phyloP scores from a whole-genome alignment of 352 stramenopile species.

The Globisporangium nagaii region DNA sequence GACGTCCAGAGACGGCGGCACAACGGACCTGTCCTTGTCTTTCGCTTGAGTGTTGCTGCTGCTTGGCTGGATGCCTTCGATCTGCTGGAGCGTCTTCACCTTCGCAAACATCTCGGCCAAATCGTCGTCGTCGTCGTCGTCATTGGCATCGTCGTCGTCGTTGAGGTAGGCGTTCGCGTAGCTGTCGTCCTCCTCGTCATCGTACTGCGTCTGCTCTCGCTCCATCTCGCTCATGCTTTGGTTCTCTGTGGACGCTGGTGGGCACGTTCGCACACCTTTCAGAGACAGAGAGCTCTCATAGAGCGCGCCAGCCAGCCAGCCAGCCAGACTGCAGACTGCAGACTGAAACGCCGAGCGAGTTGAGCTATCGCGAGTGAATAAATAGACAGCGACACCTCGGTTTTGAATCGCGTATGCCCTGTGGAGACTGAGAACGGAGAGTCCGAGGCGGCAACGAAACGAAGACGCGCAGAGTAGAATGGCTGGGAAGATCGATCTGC shows the following conservation, averaged over 20 bases:
- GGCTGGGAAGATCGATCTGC: constrained; percentile 22
- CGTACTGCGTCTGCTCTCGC: constrained; percentile 9
- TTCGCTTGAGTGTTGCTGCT: neutral
- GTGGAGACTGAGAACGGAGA: too few relatives aligned
- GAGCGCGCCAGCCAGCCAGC: too few relatives aligned
- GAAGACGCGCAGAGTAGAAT: neutral
- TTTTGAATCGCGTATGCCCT: too few relatives aligned
- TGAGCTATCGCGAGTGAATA: too few relatives aligned
- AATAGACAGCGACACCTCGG: too few relatives aligned
- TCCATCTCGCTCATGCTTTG: constrained; percentile 24
- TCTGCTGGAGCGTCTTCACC: constrained; percentile 57
- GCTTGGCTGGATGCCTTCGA: constrained; percentile 23
- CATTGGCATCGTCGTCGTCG: constrained; percentile 24
- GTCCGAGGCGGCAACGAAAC: too few relatives aligned
- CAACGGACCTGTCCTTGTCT: neutral
- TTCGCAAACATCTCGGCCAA: constrained; percentile 73
- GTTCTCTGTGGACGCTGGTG: too few relatives aligned
- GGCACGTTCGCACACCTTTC: too few relatives aligned
- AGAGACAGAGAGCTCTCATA: too few relatives aligned
- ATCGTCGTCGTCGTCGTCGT: constrained; percentile 47
- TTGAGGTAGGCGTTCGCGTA: constrained; percentile 38
- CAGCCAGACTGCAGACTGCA: too few relatives aligned
- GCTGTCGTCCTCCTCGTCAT: constrained; percentile 24
- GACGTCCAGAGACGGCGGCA: constrained; percentile 4
- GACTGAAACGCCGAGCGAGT: too few relatives aligned